Evolutionary conservation across 2,329 filamentous ascomycete genomes (phyloP).

Genomic region (Aspergillus unguis): DNA sequence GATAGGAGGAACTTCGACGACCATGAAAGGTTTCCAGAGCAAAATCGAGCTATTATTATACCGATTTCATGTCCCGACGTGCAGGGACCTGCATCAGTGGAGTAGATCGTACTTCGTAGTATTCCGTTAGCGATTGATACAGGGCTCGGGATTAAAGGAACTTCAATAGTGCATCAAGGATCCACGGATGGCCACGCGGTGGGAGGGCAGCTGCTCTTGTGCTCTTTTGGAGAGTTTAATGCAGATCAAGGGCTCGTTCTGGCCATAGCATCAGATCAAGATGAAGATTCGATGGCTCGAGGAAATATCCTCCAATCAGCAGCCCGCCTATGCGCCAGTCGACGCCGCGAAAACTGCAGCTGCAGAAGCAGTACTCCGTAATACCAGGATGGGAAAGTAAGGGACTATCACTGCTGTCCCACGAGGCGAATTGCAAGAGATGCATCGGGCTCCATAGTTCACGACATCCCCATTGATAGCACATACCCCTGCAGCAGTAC

Average conservation of each 20-base stretch:
- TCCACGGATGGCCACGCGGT: conserved; percentile 2
- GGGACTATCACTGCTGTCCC: neutral
- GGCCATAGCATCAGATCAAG: neutral
- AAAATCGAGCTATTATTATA: neutral
- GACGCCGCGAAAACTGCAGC: neutral
- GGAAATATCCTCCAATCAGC: neutral
- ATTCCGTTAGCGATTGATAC: neutral
- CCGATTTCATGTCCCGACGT: neutral
- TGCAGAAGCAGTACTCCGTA: neutral
- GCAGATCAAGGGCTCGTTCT: neutral
- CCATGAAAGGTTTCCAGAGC: neutral
- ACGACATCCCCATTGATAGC: neutral
- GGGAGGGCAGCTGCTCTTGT: neutral
- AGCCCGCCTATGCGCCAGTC: neutral
- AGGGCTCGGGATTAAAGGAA: conserved; percentile 3
- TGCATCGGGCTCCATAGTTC: neutral
- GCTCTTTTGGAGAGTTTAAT: neutral
- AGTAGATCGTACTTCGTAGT: neutral
- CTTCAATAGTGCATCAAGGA: conserved; percentile 3
- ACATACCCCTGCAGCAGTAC: too few relatives aligned
- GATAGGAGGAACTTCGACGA: neutral
- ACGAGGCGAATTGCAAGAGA: neutral
- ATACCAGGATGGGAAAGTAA: neutral
- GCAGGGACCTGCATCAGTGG: neutral
- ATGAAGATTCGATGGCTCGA: neutral